Evolutionary conservation across 371 early-diverging fungal genomes (phyloP), one percentile per base, ranked within the genome.

Genomic region (Caulochytrium protostelioides): DNA sequence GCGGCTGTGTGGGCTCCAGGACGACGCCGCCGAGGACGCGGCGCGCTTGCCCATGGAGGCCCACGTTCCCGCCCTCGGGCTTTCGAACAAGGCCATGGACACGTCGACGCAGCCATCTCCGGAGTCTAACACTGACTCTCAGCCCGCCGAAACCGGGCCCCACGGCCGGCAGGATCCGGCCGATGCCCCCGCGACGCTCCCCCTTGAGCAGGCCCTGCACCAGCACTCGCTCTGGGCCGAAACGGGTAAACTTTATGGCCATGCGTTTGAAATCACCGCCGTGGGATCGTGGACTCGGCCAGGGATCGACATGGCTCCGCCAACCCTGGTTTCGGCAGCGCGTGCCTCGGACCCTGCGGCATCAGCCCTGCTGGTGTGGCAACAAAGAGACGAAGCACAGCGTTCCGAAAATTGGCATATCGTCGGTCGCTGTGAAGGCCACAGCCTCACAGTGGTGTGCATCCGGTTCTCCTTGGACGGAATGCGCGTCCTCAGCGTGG

Each of bases 161-260:
- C n/a, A n/a, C n/a, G n/a, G n/a, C n/a, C n/a, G 1, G 9, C 42
- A 38, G 13, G 19, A 2, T 22, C 21, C 0, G n/a, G 28, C 39
- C 0, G 46, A 41, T 25, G 22, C 43, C n/a, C 31, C 55, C 8
- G 22, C 22, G 0, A 28, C 35, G 18, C 85, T 83, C 26, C 91
- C 89, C 13, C 72, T 80, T 34, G 89, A 90, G 57, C 84, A 87
- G 40, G 73, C 77, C 35, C 59, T 89, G 31, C 39, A 77, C 37
- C 82, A 83, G 36, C 67, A 75, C 42, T 87, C 91, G n/a, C 58
- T 94, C 14, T 94, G 95, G 95, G 90, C 92, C 2, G 95, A 94
- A 62, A 62, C 74, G 2, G 79, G 86, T 37, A 90, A 92, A 47
- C 60, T 92, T 45, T 55, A 90, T 51, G 95, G 91, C 13, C 95